Evolutionary conservation across 2,329 filamentous ascomycete genomes (phyloP), one percentile per base, ranked within the genome.

Genomic region (Exophiala oligosperma): DNA sequence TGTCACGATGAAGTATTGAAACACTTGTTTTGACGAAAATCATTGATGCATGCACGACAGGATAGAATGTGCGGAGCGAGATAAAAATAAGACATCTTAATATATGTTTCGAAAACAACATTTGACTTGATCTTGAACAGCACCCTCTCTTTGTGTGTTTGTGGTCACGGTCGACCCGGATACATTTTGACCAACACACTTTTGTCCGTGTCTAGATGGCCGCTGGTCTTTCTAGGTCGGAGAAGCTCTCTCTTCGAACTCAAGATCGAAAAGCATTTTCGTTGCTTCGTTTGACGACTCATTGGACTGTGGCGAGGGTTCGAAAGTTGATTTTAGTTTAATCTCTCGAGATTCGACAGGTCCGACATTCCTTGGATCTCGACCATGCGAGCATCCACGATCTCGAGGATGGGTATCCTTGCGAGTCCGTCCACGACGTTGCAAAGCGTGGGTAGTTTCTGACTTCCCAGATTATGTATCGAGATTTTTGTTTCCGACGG

Each of bases 391-490:
- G 78, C 83, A 32, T 78, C 74, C 2, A 86, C 70, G 41, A 86
- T 69, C 57, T 79, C 78, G 64, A 81, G 84, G 1, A 86, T 69
- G 0, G 84, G 84, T 4, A 87, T 73, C 61, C 83, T 80, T 1
- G 78, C 77, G 54, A 87, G 68, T 12, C 77, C 72, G 23, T 72
- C 70, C 3, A 82, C 72, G 6, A 87, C 71, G 65, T 86, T 81
- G 66, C 87, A 83, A 51, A 87, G 70, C 2, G 84, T 87, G 0
- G 85, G 85, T 57, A 87, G 67, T 4, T 70, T 72, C 51, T 82
- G 72, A 82, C 79, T 82, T 64, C 82, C 78, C 14, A 79, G 63
- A 0, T 71, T 72, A 41, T 82, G 74, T 54, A 85, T 77, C 49
- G 72, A 69, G 49, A 86, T 68, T 1, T 66, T 73, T 1, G 79